phyloP scores from a whole-genome alignment of 1,284 basidiomycete species.

The Xanthoconium separans region DNA sequence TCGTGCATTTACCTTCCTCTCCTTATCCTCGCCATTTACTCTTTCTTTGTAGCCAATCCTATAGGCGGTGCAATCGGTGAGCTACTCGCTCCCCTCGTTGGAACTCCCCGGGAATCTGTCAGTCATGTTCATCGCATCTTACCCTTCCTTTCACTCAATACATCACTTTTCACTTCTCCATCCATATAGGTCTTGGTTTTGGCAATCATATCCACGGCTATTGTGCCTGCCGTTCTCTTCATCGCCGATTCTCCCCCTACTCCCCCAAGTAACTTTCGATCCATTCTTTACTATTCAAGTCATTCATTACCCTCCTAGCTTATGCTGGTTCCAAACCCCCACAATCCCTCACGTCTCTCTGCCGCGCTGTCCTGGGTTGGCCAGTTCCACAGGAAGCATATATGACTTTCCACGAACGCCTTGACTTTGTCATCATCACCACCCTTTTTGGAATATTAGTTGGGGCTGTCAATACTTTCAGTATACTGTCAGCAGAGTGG shows the following conservation, averaged over 20 bases:
- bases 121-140: conserved; percentile 18
- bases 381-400: conserved; percentile 40
- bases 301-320: conserved; percentile 39
- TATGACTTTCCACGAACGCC: conserved; percentile 63
- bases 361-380: conserved; percentile 55
- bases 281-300: background rate
- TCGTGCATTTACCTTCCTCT: background rate
- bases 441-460: conserved; percentile 63
- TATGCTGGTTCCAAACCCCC: conserved; percentile 61
- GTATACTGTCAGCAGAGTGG: conserved; percentile 64
- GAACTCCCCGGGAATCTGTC: conserved; percentile 57
- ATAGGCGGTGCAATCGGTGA: conserved; percentile 68
- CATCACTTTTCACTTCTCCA: background rate
- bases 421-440: conserved; percentile 64
- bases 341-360: conserved; percentile 52
- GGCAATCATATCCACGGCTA: conserved; percentile 66
- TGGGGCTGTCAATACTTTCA: conserved; percentile 57
- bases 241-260: conserved; percentile 61
- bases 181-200: conserved; percentile 60
- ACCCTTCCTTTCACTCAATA: background rate
- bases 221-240: conserved; percentile 54
- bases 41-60: conserved; percentile 55
- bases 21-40: background rate
- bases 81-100: conserved; percentile 63
- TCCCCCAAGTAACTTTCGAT: conserved; percentile 61